Evolutionary conservation across 768 basidiomycete species (phyloP).

Genomic region (Clavaria fumosa): DNA sequence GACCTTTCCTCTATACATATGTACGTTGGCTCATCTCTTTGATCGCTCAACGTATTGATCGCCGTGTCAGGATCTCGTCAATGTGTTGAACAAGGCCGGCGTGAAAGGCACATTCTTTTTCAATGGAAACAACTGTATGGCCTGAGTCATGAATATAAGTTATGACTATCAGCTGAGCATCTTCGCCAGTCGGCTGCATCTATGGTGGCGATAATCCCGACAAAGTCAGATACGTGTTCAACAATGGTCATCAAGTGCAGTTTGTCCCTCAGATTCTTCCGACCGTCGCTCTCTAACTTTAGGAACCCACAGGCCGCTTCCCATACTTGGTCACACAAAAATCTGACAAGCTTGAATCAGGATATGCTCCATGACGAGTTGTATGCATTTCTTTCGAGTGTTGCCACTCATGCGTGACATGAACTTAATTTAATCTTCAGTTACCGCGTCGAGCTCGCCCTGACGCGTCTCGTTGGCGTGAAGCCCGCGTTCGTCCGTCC

Average conservation of each 20-base stretch:
- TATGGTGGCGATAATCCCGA: slow-evolving; percentile 12
- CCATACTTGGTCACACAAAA: slow-evolving; percentile 20
- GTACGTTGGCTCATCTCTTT: slow-evolving; percentile 1
- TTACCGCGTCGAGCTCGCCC: slow-evolving; percentile 14
- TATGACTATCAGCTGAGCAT: no score
- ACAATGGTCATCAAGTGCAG: slow-evolving; percentile 16
- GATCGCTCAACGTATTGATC: background rate
- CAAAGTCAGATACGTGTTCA: slow-evolving; percentile 14
- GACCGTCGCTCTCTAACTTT: background rate
- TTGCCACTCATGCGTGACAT: no score
- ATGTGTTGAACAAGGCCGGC: slow-evolving; percentile 11
- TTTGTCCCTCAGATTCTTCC: background rate
- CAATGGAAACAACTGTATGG: slow-evolving; percentile 8
- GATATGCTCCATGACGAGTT: slow-evolving; percentile 15
- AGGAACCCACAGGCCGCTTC: slow-evolving; percentile 13
- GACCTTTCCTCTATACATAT: slow-evolving; percentile 12
- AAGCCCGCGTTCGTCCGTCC: slow-evolving; percentile 23
- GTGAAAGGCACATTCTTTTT: slow-evolving; percentile 24
- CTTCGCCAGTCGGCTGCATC: slow-evolving; percentile 17
- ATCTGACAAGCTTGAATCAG: slow-evolving; percentile 14
- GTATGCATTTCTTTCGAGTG: no score
- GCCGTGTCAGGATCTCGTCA: slow-evolving; percentile 10
- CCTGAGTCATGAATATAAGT: background rate
- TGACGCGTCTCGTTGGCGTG: slow-evolving; percentile 20
- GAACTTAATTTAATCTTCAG: no score